These are phyloP conservation scores for Helminthosporium solani DNA, from an alignment of 2,329 filamentous ascomycete species.

Conservation along the genomic window DNA sequence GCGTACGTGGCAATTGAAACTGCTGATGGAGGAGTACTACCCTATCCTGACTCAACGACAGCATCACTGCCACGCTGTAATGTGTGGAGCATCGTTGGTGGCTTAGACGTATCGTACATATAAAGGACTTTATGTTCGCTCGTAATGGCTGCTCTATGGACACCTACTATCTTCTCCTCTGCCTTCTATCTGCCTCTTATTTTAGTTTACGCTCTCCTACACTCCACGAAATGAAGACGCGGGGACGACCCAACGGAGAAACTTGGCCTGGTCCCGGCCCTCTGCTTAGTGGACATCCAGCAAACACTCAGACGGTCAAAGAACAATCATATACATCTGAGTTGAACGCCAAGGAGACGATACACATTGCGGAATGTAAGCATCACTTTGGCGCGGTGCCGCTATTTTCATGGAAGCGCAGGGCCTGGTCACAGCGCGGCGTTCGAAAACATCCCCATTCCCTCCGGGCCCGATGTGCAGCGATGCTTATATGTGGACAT, in stretches of 20 bases:
- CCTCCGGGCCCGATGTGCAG: conserved; percentile 3
- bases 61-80: conserved; percentile 4
- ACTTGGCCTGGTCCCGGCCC: neutral
- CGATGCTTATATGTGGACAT: conserved; percentile 8
- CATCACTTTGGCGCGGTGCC: conserved; percentile 3
- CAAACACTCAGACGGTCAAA: conserved; percentile 1
- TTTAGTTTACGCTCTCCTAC: conserved; percentile 1
- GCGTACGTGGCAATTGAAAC: conserved; percentile 7
- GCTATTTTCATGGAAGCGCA: conserved; percentile 3
- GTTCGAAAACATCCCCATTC: conserved; percentile 4
- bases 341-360: conserved; percentile 1
- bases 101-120: conserved; percentile 4
- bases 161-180: conserved; percentile 3
- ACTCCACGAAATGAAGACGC: conserved; percentile 1
- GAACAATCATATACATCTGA: conserved; percentile 1
- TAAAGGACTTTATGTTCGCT: conserved; percentile 5
- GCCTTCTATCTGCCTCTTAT: conserved; percentile 3
- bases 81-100: conserved; percentile 2
- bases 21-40: conserved; percentile 2
- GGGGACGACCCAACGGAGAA: neutral
- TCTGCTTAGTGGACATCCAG: neutral
- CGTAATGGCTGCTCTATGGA: conserved; percentile 1
- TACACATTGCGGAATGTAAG: conserved; percentile 2
- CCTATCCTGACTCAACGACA: conserved; percentile 2
- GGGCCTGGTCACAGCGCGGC: conserved; percentile 2